Evolutionary conservation across 2,329 filamentous ascomycete genomes (phyloP), one percentile per base, ranked within the genome.

Genomic region (Cytospora schulzeri): DNA sequence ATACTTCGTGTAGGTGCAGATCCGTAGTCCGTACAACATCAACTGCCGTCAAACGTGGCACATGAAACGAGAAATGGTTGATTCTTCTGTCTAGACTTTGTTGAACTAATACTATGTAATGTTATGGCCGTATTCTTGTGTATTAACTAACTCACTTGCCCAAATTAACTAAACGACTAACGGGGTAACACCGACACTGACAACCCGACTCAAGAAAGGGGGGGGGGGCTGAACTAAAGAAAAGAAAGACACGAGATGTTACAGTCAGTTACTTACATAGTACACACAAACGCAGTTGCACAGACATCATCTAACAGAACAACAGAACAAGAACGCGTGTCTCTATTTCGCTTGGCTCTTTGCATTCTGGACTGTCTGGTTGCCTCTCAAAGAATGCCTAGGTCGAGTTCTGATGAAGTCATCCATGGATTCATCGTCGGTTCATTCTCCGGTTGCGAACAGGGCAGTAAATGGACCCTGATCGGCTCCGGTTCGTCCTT

Each of bases 401-500:
- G 4, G 19, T n/a, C 15, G 15, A 45, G 38, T n/a, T 45, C 38
- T 45, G 38, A 6, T n/a, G 6, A 11, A 45, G 29, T 31, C 29
- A 9, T 31, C 29, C 19, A 38, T 38, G 35, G 6, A 38, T 9
- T 53, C 50, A 54, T 60, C 50, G 7, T 60, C 50, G 58, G 53
- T 48, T 53, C 48, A 53, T 33, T 54, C 50, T 51, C 33, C 11
- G 33, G 38, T 6, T 45, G 17, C 1, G 38, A 19, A n/a, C 19
- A n/a, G 38, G 19, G 19, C 53, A 12, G 41, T 38, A 54, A 41
- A 24, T 41, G 50, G 50, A 51, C 35, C 7, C n/a, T 54, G 19
- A 22, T 4, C 9, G 59, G 35, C 48, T 60, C 48, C 50, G 50
- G 50, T 54, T 60, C 41, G 41, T 22, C 9, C n/a, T 60, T 60